Base-by-base conservation (phyloP, 2,329 filamentous ascomycete species). In the Ceratocystis variospora region DNA sequence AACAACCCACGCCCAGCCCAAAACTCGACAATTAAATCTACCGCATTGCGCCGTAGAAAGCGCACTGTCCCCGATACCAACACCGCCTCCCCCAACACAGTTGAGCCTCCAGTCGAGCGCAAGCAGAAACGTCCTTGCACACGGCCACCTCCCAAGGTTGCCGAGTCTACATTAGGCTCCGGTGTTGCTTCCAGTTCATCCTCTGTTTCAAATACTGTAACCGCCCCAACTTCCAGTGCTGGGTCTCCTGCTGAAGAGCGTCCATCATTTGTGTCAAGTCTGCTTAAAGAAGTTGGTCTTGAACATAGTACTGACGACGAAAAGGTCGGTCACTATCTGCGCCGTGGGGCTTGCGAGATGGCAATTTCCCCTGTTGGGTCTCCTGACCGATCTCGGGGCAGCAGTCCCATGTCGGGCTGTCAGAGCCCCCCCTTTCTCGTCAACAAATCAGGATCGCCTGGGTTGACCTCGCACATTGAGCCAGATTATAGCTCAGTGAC, bases 71-170 rank as follows among this genome's bases (percentile, higher is more conserved):
- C 45, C 8, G 25, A 63, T 33, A n/a, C 12, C 10, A 33, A 46
- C 8, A 44, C 25, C 6, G 8, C 45, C 5, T 5, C 48, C 12
- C 19, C 48, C 2, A 53, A 10, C 7, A 53, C 6, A 12, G 12
- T 19, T 22, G 80, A 78, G 68, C 75, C 80, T 37, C 55, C 25
- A 74, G 77, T 59, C 0, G 87, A 94, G 74, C 85, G 92, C 63
- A 92, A 89, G 74, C 78, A 96, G 59, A 96, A 96, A 76, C 87
- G 92, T 17, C 92, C 92, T 37, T 85, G 92, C 68, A 94, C 90
- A 22, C 83, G 89, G 70, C 81, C 89, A 62, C 80, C 77, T 6
- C 75, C 73, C 17, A 15, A 50, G 31, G 28, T 28, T 22, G 12
- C 41, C 17, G 81, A 83, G 67, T 75, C 76, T 15, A 79, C 80